These are phyloP conservation scores for Malassezia globosa DNA, from an alignment of 1,284 basidiomycete species.

Conservation along the genomic window DNA sequence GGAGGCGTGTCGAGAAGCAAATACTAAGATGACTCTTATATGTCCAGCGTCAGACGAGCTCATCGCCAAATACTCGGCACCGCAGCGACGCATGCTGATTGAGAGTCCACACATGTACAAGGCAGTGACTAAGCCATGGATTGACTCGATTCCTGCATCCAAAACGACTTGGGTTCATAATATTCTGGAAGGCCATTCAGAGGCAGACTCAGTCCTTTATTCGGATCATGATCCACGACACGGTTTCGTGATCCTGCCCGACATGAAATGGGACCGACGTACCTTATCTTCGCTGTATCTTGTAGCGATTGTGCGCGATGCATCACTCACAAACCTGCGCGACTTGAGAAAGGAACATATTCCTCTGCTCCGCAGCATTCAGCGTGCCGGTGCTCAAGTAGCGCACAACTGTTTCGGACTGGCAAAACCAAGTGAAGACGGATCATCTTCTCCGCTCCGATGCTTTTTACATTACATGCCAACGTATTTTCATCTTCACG, in stretches of 20 bases:
- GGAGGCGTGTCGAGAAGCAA: slow-evolving; percentile 16
- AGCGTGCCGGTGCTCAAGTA: slow-evolving; percentile 52
- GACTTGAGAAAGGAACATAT: slow-evolving; percentile 58
- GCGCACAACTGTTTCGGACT: slow-evolving; percentile 59
- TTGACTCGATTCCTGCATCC: slow-evolving; percentile 30
- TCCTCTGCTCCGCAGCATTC: slow-evolving; percentile 60
- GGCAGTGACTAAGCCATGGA: slow-evolving; percentile 32
- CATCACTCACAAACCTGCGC: slow-evolving; percentile 42
- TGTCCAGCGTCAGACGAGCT: slow-evolving; percentile 38
- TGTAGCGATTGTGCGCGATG: slow-evolving; percentile 43
- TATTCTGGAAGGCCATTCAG: slow-evolving; percentile 68
- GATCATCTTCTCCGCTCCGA: slow-evolving; percentile 51
- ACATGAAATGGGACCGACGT: slow-evolving; percentile 60
- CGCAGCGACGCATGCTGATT: slow-evolving; percentile 55
- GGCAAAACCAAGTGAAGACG: slow-evolving; percentile 49
- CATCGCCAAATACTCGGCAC: slow-evolving; percentile 62
- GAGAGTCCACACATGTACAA: slow-evolving; percentile 42
- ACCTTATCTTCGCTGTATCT: slow-evolving; percentile 53
- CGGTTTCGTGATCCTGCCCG: slow-evolving; percentile 56
- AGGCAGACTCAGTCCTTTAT: slow-evolving; percentile 65
- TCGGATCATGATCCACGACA: slow-evolving; percentile 53
- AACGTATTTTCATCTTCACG: slow-evolving; percentile 83
- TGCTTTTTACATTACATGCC: slow-evolving; percentile 93
- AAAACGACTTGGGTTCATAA: slow-evolving; percentile 75
- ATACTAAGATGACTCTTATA: slow-evolving; percentile 41